Evolutionary conservation across 352 stramenopile genomes (phyloP).

Genomic region (Discostella stelligera): DNA sequence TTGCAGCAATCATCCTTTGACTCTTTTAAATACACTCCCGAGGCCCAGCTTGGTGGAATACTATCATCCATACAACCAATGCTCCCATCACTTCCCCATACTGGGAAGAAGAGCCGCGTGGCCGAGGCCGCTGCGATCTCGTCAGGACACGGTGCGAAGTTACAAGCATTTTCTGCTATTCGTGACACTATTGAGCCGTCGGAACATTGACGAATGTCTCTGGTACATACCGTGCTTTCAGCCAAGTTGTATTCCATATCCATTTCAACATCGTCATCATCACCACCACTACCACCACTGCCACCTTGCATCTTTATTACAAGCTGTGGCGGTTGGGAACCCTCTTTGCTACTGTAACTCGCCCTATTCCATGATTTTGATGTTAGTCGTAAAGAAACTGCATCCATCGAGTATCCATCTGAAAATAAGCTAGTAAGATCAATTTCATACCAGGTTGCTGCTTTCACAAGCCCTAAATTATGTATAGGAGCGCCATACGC

Average conservation of each 20-base stretch:
- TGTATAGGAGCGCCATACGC: slow-evolving; percentile 16
- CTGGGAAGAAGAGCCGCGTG: slow-evolving; percentile 34
- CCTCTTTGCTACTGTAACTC: slow-evolving; percentile 44
- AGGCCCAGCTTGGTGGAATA: slow-evolving; percentile 45
- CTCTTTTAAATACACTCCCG: slow-evolving; percentile 49
- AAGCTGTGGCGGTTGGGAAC: slow-evolving; percentile 30
- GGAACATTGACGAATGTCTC: slow-evolving; percentile 24
- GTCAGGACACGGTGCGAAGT: slow-evolving; percentile 33
- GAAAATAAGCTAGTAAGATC: slow-evolving; percentile 23
- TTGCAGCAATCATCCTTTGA: slow-evolving; percentile 47
- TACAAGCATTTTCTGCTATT: slow-evolving; percentile 16
- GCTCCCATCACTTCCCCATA: slow-evolving; percentile 32
- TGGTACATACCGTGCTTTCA: slow-evolving; percentile 7
- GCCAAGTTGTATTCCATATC: background rate
- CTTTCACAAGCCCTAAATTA: slow-evolving; percentile 21
- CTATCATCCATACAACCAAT: slow-evolving; percentile 26
- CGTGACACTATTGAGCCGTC: slow-evolving; percentile 34
- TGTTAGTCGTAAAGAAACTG: slow-evolving; percentile 28
- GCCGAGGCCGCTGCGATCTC: background rate
- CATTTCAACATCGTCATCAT: background rate
- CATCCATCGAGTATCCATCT: slow-evolving; percentile 1
- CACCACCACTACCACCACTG: background rate
- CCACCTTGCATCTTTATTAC: slow-evolving; percentile 12
- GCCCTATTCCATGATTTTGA: slow-evolving; percentile 40
- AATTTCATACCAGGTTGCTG: slow-evolving; percentile 32